Base-by-base conservation (phyloP, 2,329 filamentous ascomycete species). In the Madurella fahalii region DNA sequence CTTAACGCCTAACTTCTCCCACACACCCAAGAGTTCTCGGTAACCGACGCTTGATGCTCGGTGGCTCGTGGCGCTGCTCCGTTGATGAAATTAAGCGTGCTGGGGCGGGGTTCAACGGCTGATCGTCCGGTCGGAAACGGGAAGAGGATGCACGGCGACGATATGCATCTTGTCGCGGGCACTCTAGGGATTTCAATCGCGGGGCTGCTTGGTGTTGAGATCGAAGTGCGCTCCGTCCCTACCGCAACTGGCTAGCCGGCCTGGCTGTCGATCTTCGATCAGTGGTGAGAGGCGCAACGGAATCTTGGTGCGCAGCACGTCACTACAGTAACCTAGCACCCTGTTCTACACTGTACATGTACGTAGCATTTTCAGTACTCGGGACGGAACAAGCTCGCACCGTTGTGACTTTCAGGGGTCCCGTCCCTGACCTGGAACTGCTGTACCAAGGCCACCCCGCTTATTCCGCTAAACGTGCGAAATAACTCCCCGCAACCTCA, bases 131-230 rank as follows among this genome's bases (percentile, higher is more conserved):
- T 53, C 40, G 39, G 42, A 47, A 49, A 43, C 32, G 18, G 41
- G 37, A 32, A 47, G 50, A 16, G 40, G 37, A 54, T 45, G 18
- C 12, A 47, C 31, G 37, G 46, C 47, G 42, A 31, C 41, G 50
- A 57, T 12, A 20, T 41, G 52, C 60, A 61, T 61, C 56, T 60
- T 61, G 58, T 42, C 40, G 53, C 17, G 48, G 40, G 41, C 32
- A 8, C 34, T 39, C 30, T n/a, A 16, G 16, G n/a, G 40, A 42
- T 9, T 42, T 20, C 25, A 40, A 42, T n/a, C 16, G 13, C 2
- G 39, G 31, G 42, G 16, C 3, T 32, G 11, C n/a, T 20, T 15
- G 44, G 16, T 53, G 46, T 42, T 18, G 40, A 44, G 16, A 32
- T 20, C 41, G 15, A 20, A 32, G 8, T 42, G 31, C 37, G 8